Evolutionary conservation across 441 rosid species (phyloP).

Genomic region (Erodium trifolium): DNA sequence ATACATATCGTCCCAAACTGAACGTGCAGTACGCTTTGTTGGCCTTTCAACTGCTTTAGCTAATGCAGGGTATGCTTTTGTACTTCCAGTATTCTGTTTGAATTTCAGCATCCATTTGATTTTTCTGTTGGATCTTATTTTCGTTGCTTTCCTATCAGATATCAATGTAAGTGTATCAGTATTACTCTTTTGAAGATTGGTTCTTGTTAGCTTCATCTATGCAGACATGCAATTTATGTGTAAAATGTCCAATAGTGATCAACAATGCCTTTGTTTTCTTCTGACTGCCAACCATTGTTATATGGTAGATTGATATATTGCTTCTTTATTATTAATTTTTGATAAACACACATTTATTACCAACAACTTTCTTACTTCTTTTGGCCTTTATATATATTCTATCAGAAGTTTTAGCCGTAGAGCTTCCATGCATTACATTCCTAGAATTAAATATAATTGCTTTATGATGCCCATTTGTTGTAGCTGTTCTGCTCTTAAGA

Average conservation of each 20-base stretch:
- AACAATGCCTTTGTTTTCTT: neutral
- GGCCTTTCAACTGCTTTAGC: constrained; percentile 99
- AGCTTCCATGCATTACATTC: neutral
- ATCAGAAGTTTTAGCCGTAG: neutral
- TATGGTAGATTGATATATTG: neutral
- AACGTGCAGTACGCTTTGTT: constrained; percentile 79
- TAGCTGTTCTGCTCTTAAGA: neutral
- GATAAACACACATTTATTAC: neutral
- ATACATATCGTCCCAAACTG: constrained; percentile 97
- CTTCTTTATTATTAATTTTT: neutral
- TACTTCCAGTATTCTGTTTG: neutral
- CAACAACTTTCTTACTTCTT: neutral
- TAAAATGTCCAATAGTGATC: neutral
- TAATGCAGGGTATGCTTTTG: constrained; percentile 72
- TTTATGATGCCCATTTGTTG: neutral
- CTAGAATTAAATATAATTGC: neutral
- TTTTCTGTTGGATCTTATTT: neutral
- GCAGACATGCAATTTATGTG: neutral
- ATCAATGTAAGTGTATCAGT: neutral
- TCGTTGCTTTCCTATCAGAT: neutral
- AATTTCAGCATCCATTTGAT: constrained; percentile 10
- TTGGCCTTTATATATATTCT: neutral
- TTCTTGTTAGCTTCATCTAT: neutral
- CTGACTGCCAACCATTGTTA: neutral
- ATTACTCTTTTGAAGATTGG: neutral